phyloP scores from a whole-genome alignment of 202 grass and related monocot genomes.

The Brachypodium distachyon region DNA sequence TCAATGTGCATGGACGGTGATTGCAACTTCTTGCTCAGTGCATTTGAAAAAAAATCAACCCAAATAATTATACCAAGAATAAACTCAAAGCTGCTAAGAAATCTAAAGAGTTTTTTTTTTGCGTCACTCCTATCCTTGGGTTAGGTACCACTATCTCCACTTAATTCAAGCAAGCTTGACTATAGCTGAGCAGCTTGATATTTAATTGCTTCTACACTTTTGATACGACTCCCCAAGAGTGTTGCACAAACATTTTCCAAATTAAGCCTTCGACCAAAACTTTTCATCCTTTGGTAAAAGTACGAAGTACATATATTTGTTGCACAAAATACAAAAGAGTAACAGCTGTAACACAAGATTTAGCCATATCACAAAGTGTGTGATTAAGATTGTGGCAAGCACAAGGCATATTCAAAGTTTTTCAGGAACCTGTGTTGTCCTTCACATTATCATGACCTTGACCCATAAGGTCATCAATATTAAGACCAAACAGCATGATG shows the following conservation, averaged over 20 bases:
- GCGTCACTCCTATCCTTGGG: not conserved
- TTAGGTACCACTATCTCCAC: not conserved
- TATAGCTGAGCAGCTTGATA: not conserved
- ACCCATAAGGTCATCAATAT: not conserved
- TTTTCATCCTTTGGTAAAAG: not conserved
- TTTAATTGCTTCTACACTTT: not conserved
- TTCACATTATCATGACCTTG: not conserved
- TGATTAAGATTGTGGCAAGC: not conserved
- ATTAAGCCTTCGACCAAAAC: not conserved
- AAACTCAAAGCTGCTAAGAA: not conserved
- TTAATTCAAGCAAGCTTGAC: not conserved
- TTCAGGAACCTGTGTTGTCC: not conserved
- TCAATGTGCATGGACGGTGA: no score
- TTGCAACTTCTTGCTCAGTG: no score
- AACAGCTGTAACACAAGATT: not conserved
- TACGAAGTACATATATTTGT: not conserved
- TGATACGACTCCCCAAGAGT: not conserved
- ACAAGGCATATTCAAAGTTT: not conserved
- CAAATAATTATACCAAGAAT: not conserved
- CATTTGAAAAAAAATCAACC: no score
- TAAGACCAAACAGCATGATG: not conserved
- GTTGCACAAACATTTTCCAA: not conserved
- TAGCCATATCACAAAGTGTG: not conserved
- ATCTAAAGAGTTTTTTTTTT: not conserved
- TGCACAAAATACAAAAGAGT: not conserved